Conservation (phyloP, 768 basidiomycete species). For the Polyporus arcularius region DNA sequence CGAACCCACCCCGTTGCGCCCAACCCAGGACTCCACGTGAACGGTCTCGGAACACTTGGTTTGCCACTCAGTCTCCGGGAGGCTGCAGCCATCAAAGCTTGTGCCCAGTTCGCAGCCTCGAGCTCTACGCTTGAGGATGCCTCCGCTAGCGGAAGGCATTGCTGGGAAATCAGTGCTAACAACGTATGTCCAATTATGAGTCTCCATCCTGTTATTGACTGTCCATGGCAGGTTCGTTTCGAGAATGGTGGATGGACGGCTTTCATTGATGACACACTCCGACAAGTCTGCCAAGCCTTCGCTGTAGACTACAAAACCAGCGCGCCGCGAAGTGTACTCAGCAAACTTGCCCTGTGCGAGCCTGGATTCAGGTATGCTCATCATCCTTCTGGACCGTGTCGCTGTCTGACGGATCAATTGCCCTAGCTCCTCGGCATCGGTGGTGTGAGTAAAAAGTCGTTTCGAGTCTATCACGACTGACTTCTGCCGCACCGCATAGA, state of each 20-base stretch:
- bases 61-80: not conserved
- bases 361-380: too few relatives aligned
- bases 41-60: not conserved
- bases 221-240: not conserved
- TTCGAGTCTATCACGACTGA: not conserved
- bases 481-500: not conserved
- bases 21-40: not conserved
- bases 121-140: conserved; percentile 24
- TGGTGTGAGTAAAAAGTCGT: not conserved
- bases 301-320: not conserved
- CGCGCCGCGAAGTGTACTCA: not conserved
- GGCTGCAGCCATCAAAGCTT: conserved; percentile 36
- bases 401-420: too few relatives aligned
- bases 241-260: not conserved
- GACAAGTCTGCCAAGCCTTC: not conserved
- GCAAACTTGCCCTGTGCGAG: not conserved
- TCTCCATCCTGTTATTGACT: not conserved
- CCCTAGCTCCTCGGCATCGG: too few relatives aligned
- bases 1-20: not conserved
- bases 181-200: not conserved
- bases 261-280: not conserved
- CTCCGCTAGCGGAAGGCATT: not conserved
- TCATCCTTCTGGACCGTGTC: too few relatives aligned
- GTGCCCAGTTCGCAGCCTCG: conserved; percentile 14
- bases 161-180: not conserved